A percentile compares a stretch with the other conserved stretches of the same genome.
Conservation (phyloP, 257 asterid species). For the Nicotiana benthamiana region DNA sequence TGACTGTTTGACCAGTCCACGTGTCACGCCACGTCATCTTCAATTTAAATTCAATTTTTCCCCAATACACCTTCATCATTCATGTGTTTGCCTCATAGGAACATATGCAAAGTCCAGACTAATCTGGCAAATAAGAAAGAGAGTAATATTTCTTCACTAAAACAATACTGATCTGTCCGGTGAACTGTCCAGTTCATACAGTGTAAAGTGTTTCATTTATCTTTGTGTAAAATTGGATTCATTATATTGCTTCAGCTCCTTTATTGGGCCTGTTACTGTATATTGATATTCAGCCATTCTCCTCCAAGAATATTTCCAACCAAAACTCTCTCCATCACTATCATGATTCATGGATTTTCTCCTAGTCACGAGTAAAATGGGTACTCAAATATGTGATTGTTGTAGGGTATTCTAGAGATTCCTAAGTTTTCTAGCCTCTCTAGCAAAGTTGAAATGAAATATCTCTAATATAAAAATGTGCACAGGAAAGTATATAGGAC, state of each 20-base stretch:
- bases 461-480: background rate
- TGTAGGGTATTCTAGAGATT: background rate
- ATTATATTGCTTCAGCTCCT: background rate
- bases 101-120: background rate
- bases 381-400: background rate
- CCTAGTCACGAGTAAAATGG: background rate
- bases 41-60: too few relatives aligned
- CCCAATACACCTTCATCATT: too few relatives aligned
- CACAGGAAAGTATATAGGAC: slow-evolving; percentile 46
- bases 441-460: background rate
- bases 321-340: background rate
- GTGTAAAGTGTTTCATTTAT: background rate
- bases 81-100: background rate
- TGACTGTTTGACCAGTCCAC: too few relatives aligned
- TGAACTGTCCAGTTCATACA: background rate
- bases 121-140: background rate
- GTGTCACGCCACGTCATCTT: too few relatives aligned
- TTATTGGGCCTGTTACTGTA: background rate
- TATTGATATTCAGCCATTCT: background rate
- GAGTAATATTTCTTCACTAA: background rate
- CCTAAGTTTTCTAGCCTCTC: background rate
- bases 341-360: background rate
- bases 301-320: background rate
- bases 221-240: background rate
- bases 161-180: background rate